Evolutionary conservation across 305 asterid genomes (phyloP).

Genomic region (Fraxinus ornus): DNA sequence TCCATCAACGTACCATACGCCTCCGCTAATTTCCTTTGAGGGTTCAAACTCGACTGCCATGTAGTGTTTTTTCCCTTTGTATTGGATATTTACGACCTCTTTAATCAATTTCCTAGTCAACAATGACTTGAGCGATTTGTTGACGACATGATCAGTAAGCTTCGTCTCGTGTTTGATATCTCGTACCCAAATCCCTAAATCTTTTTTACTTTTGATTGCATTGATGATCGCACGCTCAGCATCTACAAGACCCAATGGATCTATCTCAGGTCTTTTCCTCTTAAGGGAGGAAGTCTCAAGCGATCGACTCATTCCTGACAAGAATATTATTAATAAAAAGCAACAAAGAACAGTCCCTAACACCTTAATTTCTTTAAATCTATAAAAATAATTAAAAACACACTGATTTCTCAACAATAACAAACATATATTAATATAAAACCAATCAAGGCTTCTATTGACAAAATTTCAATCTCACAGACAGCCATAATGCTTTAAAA

Average conservation of each 20-base stretch:
- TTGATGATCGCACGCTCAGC: conserved; percentile 45
- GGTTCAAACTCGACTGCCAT: conserved; percentile 61
- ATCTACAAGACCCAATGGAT: conserved; percentile 28
- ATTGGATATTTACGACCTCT: conserved; percentile 49
- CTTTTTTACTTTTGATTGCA: conserved; percentile 38
- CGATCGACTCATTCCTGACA: conserved; percentile 37
- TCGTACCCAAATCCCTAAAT: conserved; percentile 40
- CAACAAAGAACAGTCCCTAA: not conserved
- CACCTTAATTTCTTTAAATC: not conserved
- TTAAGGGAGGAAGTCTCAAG: conserved; percentile 23
- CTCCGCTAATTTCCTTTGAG: conserved; percentile 54
- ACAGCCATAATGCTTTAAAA: not conserved
- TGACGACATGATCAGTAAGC: conserved; percentile 30
- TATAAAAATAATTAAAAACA: not conserved
- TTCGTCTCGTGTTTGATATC: conserved; percentile 46
- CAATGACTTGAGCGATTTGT: conserved; percentile 43
- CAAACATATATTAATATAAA: not conserved
- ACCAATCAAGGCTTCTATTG: not conserved
- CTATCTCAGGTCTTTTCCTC: conserved; percentile 47
- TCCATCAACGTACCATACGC: conserved; percentile 50
- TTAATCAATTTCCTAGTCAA: conserved; percentile 38
- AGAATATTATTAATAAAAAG: not conserved
- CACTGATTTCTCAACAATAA: not conserved
- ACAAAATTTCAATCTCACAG: not conserved
- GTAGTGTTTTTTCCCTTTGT: conserved; percentile 46